Conservation (phyloP, 2,329 filamentous ascomycete species). For the Ploettnerulaceae sp. region DNA sequence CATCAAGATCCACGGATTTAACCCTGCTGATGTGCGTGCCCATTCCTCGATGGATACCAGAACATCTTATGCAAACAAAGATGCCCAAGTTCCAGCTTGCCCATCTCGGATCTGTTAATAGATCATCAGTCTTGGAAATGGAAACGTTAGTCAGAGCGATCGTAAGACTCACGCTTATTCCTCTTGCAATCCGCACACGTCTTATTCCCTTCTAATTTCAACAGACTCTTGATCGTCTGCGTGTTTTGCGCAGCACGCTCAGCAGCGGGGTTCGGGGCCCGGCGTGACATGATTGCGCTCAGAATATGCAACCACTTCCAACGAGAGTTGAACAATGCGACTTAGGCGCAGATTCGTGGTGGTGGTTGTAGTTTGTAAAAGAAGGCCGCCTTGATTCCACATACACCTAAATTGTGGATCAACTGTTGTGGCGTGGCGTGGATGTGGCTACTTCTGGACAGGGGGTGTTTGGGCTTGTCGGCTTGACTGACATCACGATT, state of each 20-base stretch:
- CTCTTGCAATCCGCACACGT: slow-evolving; percentile 97
- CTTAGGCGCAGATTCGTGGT: slow-evolving; percentile 1
- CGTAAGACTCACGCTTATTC: slow-evolving; percentile 75
- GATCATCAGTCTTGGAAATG: slow-evolving; percentile 10
- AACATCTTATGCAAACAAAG: slow-evolving; percentile 97
- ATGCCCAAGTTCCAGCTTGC: slow-evolving; percentile 98
- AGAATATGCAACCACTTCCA: slow-evolving; percentile 13
- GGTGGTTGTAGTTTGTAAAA: not conserved
- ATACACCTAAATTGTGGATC: slow-evolving; percentile 10
- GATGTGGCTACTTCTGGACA: slow-evolving; percentile 3
- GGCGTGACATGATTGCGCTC: slow-evolving; percentile 64
- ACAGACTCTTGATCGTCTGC: slow-evolving; percentile 85
- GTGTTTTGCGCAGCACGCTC: slow-evolving; percentile 91
- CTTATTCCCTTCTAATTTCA: slow-evolving; percentile 95
- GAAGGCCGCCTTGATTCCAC: slow-evolving; percentile 23
- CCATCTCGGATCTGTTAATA: slow-evolving; percentile 82
- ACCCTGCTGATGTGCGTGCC: slow-evolving; percentile 97
- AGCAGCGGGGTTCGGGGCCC: slow-evolving; percentile 69
- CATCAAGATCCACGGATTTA: slow-evolving; percentile 95
- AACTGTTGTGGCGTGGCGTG: not conserved
- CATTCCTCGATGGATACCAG: slow-evolving; percentile 97
- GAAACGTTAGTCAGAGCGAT: not conserved
- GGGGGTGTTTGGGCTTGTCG: not conserved
- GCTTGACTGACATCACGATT: slow-evolving; percentile 19
- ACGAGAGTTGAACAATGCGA: slow-evolving; percentile 4